A percentile compares a stretch with the other conserved stretches of the same genome.
phyloP scores from a whole-genome alignment of 306 rosid genomes.

The Dalbergia cochinchinensis region DNA sequence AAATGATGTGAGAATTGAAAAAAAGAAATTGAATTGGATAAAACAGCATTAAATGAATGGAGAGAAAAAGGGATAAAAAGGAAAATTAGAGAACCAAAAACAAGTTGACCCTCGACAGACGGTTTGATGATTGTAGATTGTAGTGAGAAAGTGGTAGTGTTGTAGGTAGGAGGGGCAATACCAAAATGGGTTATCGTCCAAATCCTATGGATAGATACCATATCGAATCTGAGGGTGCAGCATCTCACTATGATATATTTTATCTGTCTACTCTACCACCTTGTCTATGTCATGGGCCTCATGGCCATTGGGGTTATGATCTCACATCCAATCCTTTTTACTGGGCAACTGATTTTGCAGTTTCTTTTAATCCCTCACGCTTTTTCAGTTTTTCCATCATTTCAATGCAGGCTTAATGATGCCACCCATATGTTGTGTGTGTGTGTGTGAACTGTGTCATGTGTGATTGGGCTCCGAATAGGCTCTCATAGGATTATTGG shows the following conservation, averaged over 20 bases:
- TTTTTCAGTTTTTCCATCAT: too few relatives aligned
- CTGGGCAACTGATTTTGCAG: constrained; percentile 12
- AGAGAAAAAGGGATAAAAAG: background rate
- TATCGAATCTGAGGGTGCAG: background rate
- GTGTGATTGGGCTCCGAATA: constrained; percentile 23
- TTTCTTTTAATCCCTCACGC: background rate
- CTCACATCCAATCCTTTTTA: constrained; percentile 27
- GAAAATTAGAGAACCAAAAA: background rate
- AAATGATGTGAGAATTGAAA: background rate
- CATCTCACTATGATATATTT: constrained; percentile 1
- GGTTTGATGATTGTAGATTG: constrained; percentile 25
- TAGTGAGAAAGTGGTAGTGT: constrained; percentile 27
- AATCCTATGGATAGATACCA: constrained; percentile 31
- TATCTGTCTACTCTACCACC: background rate
- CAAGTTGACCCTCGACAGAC: constrained; percentile 25
- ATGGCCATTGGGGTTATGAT: constrained; percentile 38
- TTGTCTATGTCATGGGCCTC: constrained; percentile 26
- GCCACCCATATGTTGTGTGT: constrained; percentile 22
- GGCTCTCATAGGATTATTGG: background rate
- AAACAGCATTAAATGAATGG: background rate
- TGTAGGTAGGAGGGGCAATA: constrained; percentile 24
- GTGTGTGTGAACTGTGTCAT: background rate
- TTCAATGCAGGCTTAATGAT: background rate
- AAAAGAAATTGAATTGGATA: background rate
- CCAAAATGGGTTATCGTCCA: constrained; percentile 52